Percentiles rank a stretch among this genome's conserved stretches.
Evolutionary conservation across 768 basidiomycete species (phyloP).

Genomic region (Boletus insuetus): DNA sequence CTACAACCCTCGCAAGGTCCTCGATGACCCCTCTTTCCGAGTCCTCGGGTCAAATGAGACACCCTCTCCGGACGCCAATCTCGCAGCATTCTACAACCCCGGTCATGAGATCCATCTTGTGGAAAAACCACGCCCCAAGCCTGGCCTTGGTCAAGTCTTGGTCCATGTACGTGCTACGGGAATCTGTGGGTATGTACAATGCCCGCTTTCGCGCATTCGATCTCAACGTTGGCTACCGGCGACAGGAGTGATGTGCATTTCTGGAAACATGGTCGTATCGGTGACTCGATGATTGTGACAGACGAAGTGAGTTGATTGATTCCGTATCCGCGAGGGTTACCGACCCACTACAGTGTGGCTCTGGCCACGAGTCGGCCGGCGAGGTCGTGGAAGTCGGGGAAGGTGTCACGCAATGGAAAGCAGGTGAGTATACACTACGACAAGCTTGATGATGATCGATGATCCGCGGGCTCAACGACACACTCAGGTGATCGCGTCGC

Average conservation of each 20-base stretch:
- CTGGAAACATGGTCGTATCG: conserved; percentile 68
- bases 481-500: conserved; percentile 60
- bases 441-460: not conserved
- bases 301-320: conserved; percentile 46
- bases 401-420: conserved; percentile 65
- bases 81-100: conserved; percentile 66
- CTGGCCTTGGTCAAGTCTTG: conserved; percentile 64
- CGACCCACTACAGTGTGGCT: conserved; percentile 47
- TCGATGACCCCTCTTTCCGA: conserved; percentile 54
- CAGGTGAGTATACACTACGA: conserved; percentile 34
- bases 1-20: conserved; percentile 55
- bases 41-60: conserved; percentile 50
- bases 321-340: not conserved
- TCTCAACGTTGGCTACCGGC: not conserved
- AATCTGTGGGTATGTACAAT: conserved; percentile 56
- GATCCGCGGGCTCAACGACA: not conserved
- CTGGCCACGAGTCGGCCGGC: conserved; percentile 70
- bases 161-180: conserved; percentile 67
- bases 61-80: conserved; percentile 47
- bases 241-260: conserved; percentile 69
- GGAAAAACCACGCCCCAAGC: conserved; percentile 58
- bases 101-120: conserved; percentile 63
- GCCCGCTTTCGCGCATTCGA: not conserved
- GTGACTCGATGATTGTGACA: conserved; percentile 67
- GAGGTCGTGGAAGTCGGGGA: conserved; percentile 63